These are phyloP conservation scores for Hortaea sp. DNA, from an alignment of 2,329 filamentous ascomycete genomes.

Conservation along the genomic window DNA sequence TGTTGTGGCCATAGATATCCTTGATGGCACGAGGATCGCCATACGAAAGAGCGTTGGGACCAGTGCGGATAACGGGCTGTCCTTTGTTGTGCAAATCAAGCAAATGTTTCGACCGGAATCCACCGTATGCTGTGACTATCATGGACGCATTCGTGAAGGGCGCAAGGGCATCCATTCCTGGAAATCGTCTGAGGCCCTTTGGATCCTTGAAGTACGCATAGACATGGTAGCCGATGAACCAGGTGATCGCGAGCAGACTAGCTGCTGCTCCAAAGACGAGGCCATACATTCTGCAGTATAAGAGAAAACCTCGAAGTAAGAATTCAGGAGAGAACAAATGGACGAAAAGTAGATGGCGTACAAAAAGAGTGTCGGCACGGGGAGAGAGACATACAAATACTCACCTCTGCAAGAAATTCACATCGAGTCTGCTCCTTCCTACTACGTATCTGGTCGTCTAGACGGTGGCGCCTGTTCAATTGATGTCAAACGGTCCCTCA, in stretches of 20 bases:
- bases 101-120: conserved; percentile 34
- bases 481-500: too few species aligned
- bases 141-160: conserved; percentile 38
- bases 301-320: neutral
- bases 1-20: conserved; percentile 31
- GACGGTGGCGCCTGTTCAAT: too few species aligned
- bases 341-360: too few species aligned
- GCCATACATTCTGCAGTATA: conserved; percentile 11
- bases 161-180: conserved; percentile 33
- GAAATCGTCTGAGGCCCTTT: conserved; percentile 41
- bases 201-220: conserved; percentile 33
- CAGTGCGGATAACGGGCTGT: conserved; percentile 36
- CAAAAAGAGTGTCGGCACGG: too few species aligned
- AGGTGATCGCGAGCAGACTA: conserved; percentile 9
- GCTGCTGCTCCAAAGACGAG: conserved; percentile 9
- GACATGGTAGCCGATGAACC: conserved; percentile 5
- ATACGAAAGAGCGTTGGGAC: conserved; percentile 38
- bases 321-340: too few species aligned
- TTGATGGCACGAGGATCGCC: conserved; percentile 29
- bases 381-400: too few species aligned
- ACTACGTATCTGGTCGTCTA: too few species aligned
- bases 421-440: too few species aligned
- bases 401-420: too few species aligned
- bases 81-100: conserved; percentile 33
- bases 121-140: conserved; percentile 32